Evolutionary conservation across 208 protist genomes (phyloP).

Genomic region (Trypanosoma melophagium): DNA sequence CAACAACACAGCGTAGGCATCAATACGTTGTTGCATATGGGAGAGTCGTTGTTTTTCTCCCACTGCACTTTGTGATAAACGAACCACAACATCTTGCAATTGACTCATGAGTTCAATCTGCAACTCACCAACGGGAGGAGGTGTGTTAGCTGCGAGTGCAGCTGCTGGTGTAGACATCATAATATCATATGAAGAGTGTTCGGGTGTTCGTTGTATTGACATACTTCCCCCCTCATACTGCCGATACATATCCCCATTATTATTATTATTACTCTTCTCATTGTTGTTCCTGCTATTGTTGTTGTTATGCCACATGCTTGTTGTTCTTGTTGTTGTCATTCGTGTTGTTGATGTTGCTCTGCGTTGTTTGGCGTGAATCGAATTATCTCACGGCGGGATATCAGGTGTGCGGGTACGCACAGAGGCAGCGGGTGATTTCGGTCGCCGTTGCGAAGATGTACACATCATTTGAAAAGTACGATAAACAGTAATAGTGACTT

Average conservation of each 20-base stretch:
- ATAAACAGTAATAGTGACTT: background rate
- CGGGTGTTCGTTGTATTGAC: background rate
- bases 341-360: background rate
- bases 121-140: conserved; percentile 4
- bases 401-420: conserved; percentile 5
- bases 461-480: background rate
- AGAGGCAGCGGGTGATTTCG: conserved; percentile 15
- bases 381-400: conserved; percentile 30
- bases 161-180: background rate
- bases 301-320: background rate
- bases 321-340: background rate
- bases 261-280: background rate
- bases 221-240: background rate
- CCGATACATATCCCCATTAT: background rate
- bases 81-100: conserved; percentile 49
- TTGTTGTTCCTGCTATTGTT: background rate
- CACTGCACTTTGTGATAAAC: conserved; percentile 39
- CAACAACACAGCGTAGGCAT: conserved; percentile 35
- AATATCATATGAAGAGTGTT: background rate
- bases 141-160: conserved; percentile 9
- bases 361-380: conserved; percentile 17
- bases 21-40: conserved; percentile 33
- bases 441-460: conserved; percentile 13
- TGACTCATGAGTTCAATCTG: conserved; percentile 35
- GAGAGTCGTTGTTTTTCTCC: conserved; percentile 36